Conservation (phyloP, 257 asterid species). For the Solanum boliviense region DNA sequence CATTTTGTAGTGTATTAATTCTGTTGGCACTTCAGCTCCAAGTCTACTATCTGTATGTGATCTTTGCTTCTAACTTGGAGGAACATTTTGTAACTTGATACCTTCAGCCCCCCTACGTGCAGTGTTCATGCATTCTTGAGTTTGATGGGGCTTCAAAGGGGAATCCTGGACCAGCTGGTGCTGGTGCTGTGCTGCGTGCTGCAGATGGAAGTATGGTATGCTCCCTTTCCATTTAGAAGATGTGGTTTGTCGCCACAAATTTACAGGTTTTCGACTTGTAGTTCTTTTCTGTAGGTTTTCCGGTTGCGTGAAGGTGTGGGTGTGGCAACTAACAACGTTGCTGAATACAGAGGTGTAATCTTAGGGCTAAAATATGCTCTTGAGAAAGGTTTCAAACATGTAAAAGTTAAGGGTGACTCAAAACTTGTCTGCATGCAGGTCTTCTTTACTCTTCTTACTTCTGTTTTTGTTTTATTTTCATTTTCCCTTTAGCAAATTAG, state of each 20-base stretch:
- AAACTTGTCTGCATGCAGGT: conserved; percentile 99
- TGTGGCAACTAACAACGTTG: conserved; percentile 84
- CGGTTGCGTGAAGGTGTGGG: conserved; percentile 96
- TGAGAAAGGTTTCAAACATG: conserved; percentile 72
- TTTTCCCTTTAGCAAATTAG: neutral
- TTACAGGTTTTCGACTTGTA: conserved; percentile 1
- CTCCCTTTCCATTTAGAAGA: neutral
- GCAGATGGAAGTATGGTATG: conserved; percentile 85
- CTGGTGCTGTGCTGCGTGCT: conserved; percentile 79
- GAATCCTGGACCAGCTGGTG: conserved; percentile 96
- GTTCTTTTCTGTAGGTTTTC: conserved; percentile 36
- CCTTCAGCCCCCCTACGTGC: conserved; percentile 21
- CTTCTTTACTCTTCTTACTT: neutral
- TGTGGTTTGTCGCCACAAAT: neutral
- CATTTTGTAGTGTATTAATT: neutral
- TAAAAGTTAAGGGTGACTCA: conserved; percentile 88
- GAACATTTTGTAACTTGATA: neutral
- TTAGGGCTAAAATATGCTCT: conserved; percentile 86
- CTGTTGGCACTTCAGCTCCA: neutral
- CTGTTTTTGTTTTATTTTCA: neutral
- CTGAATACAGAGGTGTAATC: conserved; percentile 84
- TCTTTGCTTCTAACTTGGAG: neutral
- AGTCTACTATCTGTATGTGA: neutral
- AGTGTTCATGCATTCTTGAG: conserved; percentile 76
- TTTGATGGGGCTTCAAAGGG: conserved; percentile 98